Conservation (phyloP, 1,284 basidiomycete species). For the Rhodotorula sp. region DNA sequence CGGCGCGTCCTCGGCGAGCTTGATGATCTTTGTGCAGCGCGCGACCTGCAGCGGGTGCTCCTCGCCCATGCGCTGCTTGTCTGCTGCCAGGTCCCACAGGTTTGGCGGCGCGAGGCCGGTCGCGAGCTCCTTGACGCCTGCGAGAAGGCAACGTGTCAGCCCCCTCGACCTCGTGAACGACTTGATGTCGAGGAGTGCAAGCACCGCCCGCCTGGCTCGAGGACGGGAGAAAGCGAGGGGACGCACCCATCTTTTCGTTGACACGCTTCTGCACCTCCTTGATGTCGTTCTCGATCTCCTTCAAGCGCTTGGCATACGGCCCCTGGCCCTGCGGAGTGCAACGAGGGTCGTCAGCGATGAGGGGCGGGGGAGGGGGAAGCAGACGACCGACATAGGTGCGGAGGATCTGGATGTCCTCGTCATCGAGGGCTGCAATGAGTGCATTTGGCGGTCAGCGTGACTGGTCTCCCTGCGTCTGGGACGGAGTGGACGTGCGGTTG, state of each 20-base stretch:
- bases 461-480: not conserved
- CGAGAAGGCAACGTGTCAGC: not conserved
- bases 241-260: slow-evolving; percentile 87
- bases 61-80: slow-evolving; percentile 76
- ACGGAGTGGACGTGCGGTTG: slow-evolving; percentile 59
- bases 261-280: slow-evolving; percentile 96
- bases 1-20: slow-evolving; percentile 46
- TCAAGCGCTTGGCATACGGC: slow-evolving; percentile 86
- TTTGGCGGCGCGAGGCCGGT: slow-evolving; percentile 96
- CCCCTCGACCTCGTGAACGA: too few relatives aligned
- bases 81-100: slow-evolving; percentile 57
- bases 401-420: slow-evolving; percentile 97
- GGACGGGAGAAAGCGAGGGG: too few relatives aligned
- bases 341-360: slow-evolving; percentile 12
- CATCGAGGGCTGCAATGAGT: slow-evolving; percentile 73
- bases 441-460: not conserved
- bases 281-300: slow-evolving; percentile 88
- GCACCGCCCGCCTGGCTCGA: too few relatives aligned
- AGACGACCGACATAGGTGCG: slow-evolving; percentile 78
- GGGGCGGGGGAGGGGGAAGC: not conserved
- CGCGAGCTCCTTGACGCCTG: slow-evolving; percentile 88
- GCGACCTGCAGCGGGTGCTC: slow-evolving; percentile 96
- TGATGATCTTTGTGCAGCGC: slow-evolving; percentile 97
- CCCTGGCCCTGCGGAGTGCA: slow-evolving; percentile 78
- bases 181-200: too few relatives aligned